A percentile compares a stretch with the other conserved stretches of the same genome.
phyloP scores from a whole-genome alignment of 31 red algal species.

The Endocladia muricata region DNA sequence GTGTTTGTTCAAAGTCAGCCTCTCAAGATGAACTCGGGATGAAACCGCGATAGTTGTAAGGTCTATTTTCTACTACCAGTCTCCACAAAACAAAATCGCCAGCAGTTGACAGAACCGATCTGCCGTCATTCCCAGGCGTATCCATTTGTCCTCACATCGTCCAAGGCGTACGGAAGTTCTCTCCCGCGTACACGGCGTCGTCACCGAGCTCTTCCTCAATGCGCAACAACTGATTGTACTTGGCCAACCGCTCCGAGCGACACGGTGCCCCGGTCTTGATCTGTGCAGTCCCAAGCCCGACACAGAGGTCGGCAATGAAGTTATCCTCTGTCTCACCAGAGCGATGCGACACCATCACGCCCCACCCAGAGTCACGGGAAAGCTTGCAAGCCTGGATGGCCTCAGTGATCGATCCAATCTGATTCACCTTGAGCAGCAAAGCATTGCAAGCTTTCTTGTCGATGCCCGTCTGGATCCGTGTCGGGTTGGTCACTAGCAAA shows the following conservation, averaged over 20 bases:
- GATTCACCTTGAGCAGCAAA: conserved; percentile 98
- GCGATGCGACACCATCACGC: conserved; percentile 95
- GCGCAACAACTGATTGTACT: conserved; percentile 98
- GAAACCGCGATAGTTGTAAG: too few relatives aligned
- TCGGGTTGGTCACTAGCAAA: conserved; percentile 91
- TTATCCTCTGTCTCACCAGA: conserved; percentile 98
- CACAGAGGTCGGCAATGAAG: conserved; percentile 94
- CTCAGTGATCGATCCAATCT: conserved; percentile 96
- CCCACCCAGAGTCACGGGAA: conserved; percentile 82
- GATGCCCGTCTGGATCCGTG: conserved; percentile 84
- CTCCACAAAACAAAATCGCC: too few relatives aligned
- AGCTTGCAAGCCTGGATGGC: conserved; percentile 82
- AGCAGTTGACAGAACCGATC: too few relatives aligned
- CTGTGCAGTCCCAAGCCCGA: conserved; percentile 88
- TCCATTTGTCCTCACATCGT: conserved; percentile 23
- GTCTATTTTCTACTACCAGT: too few relatives aligned
- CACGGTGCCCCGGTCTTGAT: conserved; percentile 98
- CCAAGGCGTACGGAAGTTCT: conserved; percentile 94
- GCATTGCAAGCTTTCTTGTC: conserved; percentile 90
- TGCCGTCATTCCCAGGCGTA: too few relatives aligned
- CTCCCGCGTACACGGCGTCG: conserved; percentile 83
- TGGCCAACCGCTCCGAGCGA: conserved; percentile 97
- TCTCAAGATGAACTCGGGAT: too few relatives aligned
- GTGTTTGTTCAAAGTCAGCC: too few relatives aligned
- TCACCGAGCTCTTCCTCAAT: conserved; percentile 96